Evolutionary conservation across 2,329 filamentous ascomycete genomes (phyloP), one percentile per base, ranked within the genome.

Genomic region (Madurella fahalii): DNA sequence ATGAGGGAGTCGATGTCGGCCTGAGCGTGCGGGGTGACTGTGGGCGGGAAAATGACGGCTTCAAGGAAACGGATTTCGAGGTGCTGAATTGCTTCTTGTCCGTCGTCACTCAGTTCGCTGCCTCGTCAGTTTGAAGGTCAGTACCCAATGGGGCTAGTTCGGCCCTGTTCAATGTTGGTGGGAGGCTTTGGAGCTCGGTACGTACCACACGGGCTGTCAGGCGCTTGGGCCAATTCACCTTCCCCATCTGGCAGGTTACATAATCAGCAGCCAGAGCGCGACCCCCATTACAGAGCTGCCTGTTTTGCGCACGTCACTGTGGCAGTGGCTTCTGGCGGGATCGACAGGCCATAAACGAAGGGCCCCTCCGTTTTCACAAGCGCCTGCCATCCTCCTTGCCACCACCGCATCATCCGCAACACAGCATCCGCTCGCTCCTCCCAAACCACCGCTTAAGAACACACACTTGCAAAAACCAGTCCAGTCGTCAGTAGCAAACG

Each of bases 61-160:
- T 47, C 20, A 39, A 47, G 49, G 11, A 42, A 37, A 20, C 43
- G n/a, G 48, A 40, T 50, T 55, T 52, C 31, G 11, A 45, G 25
- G 48, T n/a, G 52, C 46, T 48, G 42, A 49, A n/a, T 52, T 50
- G 55, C 34, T 56, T 40, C 39, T 20, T 13, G 34, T 58, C 54
- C 54, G 61, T 64, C 63, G 63, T 64, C 62, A 64, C 60, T 55
- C 56, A 57, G 51, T 54, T 62, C 58, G 63, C 60, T 64, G 63
- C 63, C 63, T 64, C 60, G 49, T 47, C 54, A 50, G 60, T 51
- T 60, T 45, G 40, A 53, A 63, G 58, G 58, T 63, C 32, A 59
- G 53, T 62, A 52, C 60, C 60, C 56, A 59, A 62, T 62, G 16
- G 39, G 61, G 58, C 46, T 63, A 61, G 61, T 54, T 44, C 50